Evolutionary conservation across 768 basidiomycete genomes (phyloP).

Genomic region (Suillus alpinus): DNA sequence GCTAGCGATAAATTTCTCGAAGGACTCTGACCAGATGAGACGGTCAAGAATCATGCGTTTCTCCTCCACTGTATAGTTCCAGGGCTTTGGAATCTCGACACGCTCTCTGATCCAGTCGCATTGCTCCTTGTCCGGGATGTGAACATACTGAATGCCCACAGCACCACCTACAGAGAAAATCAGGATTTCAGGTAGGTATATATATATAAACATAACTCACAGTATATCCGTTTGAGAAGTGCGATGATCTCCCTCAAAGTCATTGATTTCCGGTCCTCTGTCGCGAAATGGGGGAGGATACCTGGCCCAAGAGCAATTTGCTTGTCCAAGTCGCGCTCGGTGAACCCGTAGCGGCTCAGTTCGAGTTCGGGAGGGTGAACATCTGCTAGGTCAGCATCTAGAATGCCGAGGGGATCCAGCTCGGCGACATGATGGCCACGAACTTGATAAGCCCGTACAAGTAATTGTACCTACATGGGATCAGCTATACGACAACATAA

Average conservation of each 20-base stretch:
- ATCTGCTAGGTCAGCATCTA: constrained; percentile 81
- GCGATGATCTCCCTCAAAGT: constrained; percentile 88
- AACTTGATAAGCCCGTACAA: constrained; percentile 98
- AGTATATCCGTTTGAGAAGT: constrained; percentile 89
- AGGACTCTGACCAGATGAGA: constrained; percentile 99
- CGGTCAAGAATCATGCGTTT: constrained; percentile 99
- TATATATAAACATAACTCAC: constrained; percentile 44
- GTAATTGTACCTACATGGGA: constrained; percentile 78
- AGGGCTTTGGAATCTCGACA: constrained; percentile 91
- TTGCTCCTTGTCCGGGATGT: constrained; percentile 97
- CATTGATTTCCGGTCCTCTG: constrained; percentile 83
- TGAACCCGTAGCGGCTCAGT: constrained; percentile 92
- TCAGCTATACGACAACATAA: constrained; percentile 4
- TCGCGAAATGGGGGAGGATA: constrained; percentile 93
- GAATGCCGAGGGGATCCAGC: constrained; percentile 92
- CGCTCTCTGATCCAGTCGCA: constrained; percentile 99
- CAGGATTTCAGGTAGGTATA: not conserved
- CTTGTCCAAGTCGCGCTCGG: constrained; percentile 90
- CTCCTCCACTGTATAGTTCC: constrained; percentile 97
- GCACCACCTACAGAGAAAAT: constrained; percentile 59
- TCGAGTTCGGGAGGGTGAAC: constrained; percentile 85
- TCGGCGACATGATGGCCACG: constrained; percentile 96
- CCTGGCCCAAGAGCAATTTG: constrained; percentile 94
- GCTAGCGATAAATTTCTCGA: constrained; percentile 97
- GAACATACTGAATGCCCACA: constrained; percentile 87